These are phyloP conservation scores for Rostrohypoxylon terebratum DNA, from an alignment of 495 filamentous ascomycete genomes.

Conservation along the genomic window DNA sequence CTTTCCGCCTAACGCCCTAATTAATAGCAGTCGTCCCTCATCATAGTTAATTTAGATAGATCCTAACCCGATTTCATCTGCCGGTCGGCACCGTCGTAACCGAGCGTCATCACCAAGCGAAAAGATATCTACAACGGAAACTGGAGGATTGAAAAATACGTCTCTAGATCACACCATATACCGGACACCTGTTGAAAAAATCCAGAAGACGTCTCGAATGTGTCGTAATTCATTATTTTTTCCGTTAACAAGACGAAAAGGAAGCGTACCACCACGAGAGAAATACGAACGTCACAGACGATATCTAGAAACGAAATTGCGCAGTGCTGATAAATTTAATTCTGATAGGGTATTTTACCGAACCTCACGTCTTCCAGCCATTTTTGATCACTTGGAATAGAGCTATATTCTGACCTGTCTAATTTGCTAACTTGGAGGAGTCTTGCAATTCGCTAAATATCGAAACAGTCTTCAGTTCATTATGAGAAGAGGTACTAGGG, in stretches of 20 bases:
- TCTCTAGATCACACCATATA: too few relatives aligned
- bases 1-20: not conserved
- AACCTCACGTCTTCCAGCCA: not conserved
- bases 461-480: not conserved
- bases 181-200: not conserved
- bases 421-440: not conserved
- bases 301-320: not conserved
- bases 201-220: not conserved
- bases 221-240: not conserved
- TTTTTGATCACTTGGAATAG: not conserved
- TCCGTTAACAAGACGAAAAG: not conserved
- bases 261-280: not conserved
- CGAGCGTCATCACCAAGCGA: not conserved
- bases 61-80: not conserved
- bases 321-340: not conserved
- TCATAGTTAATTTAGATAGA: not conserved
- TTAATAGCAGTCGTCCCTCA: not conserved
- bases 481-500: not conserved
- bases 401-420: not conserved
- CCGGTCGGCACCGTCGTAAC: not conserved
- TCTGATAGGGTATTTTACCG: too few relatives aligned
- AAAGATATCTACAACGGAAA: not conserved
- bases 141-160: not conserved
- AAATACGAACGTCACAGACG: not conserved
- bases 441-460: not conserved